Evolutionary conservation across 768 basidiomycete genomes (phyloP).

Genomic region (Lanmaoa rubissima): DNA sequence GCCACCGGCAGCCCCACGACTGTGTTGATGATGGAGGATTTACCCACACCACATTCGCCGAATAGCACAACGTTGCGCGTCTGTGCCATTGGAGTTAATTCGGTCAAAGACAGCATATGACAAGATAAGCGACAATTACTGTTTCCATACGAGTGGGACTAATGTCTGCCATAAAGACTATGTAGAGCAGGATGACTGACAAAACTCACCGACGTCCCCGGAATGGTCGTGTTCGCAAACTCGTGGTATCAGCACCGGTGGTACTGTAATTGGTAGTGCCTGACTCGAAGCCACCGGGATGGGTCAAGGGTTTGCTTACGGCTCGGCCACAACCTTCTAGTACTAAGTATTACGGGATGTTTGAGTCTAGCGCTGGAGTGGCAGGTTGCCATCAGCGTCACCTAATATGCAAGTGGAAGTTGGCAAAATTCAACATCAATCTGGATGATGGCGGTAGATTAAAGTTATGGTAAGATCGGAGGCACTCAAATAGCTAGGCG

Average conservation of each 20-base stretch:
- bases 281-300: not conserved
- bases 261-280: not conserved
- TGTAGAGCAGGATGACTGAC: not conserved
- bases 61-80: constrained; percentile 37
- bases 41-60: constrained; percentile 33
- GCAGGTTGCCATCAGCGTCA: not conserved
- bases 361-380: not conserved
- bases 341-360: not conserved
- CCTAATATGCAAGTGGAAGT: not conserved
- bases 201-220: not conserved
- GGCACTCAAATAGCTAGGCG: too few relatives aligned
- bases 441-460: not conserved
- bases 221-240: not conserved
- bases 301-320: constrained; percentile 6
- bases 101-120: not conserved
- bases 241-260: not conserved
- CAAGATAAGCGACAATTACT: not conserved
- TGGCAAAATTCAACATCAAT: not conserved
- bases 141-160: constrained; percentile 4
- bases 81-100: not conserved
- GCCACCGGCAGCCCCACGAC: constrained; percentile 27
- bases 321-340: not conserved
- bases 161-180: not conserved
- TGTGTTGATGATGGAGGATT: constrained; percentile 42
- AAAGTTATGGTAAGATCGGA: not conserved